Evolutionary conservation across 2,329 filamentous ascomycete genomes (phyloP), one percentile per base, ranked within the genome.

Genomic region (Penicillium hesseltinei): DNA sequence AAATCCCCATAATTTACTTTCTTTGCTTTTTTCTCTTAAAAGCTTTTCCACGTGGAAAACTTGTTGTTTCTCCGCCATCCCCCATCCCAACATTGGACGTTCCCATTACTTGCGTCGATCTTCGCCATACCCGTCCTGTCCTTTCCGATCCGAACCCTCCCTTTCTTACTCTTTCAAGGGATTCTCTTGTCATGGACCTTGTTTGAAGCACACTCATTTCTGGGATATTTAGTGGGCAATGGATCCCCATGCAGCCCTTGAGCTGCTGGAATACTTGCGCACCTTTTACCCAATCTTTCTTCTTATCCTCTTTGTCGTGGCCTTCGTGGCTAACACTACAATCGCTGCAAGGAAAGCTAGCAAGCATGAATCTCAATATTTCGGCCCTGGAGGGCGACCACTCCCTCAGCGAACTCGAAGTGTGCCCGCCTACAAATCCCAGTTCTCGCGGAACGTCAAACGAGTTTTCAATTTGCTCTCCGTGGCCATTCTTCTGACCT

Each of bases 301-400:
- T 58, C 78, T 89, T 53, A 63, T 84, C 65, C 80, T 89, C 69
- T 90, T 90, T 72, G 74, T 88, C 48, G 72, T 79, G 59, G 81
- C 82, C 61, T 88, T 89, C 69, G 80, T 87, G 55, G 69, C 78
- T 63, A 83, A 83, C 71, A 87, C 85, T 66, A 81, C 89, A 61
- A 69, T 81, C 59, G 77, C 80, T 21, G 79, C 82, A 39, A 80
- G 73, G 62, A 77, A 77, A 64, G 76, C 79, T 61, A 73, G 74
- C 61, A 73, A 77, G 45, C 72, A 78, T 66, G 71, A 76, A 58
- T 82, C 80, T 23, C 79, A 74, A 33, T 75, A 84, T 63, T 86
- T 82, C 52, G 92, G 92, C n/a, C 92, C 92, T 1, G 92, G 91
- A 55, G 93, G 92, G 64, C 92, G 95, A 73, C 91, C 91, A 35